Evolutionary conservation across 2,329 filamentous ascomycete genomes (phyloP), one percentile per base, ranked within the genome.

Genomic region (Penicillium sp.): DNA sequence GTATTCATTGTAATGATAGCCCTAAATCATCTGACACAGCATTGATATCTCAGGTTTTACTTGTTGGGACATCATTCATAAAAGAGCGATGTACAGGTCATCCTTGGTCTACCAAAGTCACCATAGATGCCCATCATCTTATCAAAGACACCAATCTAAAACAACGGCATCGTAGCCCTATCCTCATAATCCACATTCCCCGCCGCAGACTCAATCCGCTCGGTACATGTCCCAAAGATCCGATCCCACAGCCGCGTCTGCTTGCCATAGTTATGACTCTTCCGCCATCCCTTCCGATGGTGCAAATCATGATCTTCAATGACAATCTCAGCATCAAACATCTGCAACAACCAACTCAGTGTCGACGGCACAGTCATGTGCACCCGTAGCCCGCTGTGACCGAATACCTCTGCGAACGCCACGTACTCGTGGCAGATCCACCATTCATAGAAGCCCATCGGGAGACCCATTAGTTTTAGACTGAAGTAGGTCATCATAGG

Each of bases 371-470:
- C 64, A 2, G 64, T 67, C 4, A 64, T 53, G 45, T 69, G 67
- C 13, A 76, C 46, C 1, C 73, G 64, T 8, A 61, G 12, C 1
- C 56, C 59, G 34, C 54, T 57, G 18, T 60, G 59, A 0, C 57
- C 59, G 29, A 59, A 56, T 0, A 61, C 59, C 34, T 61, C 59
- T 1, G 57, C 51, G 34, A 76, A 76, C 2, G 72, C 65, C 33
- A 76, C 62, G 40, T 74, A 76, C 47, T 73, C 61, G 41, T 75
- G 70, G 53, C 73, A 76, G 5, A 76, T 54, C 73, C 73, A 77
- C 72, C 70, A 74, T 25, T 75, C 73, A 39, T 75, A 75, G 55
- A 76, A 76, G 0, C 70, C 72, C 68, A 76, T 71, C 1, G 72
- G 72, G 3, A 75, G 35, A 0, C 72, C 71, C 27, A 71, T 58